Evolutionary conservation across 345 rosid genomes (phyloP).

Genomic region (Populus davidiana): DNA sequence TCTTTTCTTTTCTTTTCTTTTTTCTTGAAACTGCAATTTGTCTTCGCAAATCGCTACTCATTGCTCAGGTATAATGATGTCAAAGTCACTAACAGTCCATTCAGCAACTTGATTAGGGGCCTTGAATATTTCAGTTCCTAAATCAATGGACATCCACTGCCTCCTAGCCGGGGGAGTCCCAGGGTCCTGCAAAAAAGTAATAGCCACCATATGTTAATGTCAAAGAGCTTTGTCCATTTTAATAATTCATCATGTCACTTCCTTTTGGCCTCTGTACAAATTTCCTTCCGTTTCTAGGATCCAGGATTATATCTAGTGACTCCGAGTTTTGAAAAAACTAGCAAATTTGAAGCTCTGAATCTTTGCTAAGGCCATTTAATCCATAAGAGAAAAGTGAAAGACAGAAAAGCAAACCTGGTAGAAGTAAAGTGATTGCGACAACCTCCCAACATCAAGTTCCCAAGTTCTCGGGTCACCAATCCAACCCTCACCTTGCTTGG

Average conservation of each 20-base stretch:
- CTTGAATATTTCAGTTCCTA: constrained; percentile 24
- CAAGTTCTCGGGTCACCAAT: constrained; percentile 29
- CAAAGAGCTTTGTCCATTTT: neutral
- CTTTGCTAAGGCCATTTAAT: no score
- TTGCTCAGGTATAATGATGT: constrained; percentile 14
- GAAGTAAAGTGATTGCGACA: constrained; percentile 26
- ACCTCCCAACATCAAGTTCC: constrained; percentile 30
- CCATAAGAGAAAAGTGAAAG: no score
- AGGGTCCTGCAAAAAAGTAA: constrained; percentile 10
- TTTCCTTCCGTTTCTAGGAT: no score
- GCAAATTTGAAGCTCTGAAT: no score
- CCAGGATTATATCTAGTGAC: no score
- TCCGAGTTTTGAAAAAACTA: no score
- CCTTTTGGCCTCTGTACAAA: no score
- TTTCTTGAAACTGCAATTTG: neutral
- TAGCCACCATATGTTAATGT: neutral
- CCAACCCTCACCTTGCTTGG: constrained; percentile 26
- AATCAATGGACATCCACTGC: constrained; percentile 28
- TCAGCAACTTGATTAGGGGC: constrained; percentile 22
- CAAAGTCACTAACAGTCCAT: constrained; percentile 27
- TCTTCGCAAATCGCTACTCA: neutral
- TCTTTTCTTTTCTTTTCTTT: no score
- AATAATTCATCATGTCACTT: neutral
- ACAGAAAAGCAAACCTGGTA: constrained; percentile 19
- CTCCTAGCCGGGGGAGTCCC: constrained; percentile 17